Base-by-base conservation (phyloP, 179 eudicot genomes). In the Beta macrorhiza region DNA sequence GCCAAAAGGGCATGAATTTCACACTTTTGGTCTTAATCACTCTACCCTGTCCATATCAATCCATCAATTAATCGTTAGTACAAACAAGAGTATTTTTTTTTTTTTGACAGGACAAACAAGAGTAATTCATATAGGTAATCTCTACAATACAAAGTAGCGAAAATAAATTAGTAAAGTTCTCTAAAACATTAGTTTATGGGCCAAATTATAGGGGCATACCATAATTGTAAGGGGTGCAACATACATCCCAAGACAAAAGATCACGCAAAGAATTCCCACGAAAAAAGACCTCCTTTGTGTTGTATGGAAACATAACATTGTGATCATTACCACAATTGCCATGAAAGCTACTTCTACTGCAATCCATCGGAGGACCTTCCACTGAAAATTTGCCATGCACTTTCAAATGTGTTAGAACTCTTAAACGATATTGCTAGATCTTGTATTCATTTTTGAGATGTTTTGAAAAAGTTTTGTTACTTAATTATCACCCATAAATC, bases 1-100 rank as follows among this genome's bases (percentile, higher is more conserved):
- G 80, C 75, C 72, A 83, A 29, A 93, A 86, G 2, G 98, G 98
- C 97, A 94, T 90, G 90, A 85, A 94, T 82, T 87, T 91, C 4
- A 93, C 93, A 74, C 97, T 94, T 87, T 88, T 90, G 11, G 90
- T 90, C 82, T 62, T 85, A 42, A 94, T 89, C 55, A 93, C 97
- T 72, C 72, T 83, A 3, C 86, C 62, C 97, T 94, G 88, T 53
- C 53, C 44, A 73, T 16, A 52, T 57, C 8, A 59, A 52, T 16
- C 14, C 9, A 73, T 44, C 57, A 53, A n/a, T 7, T 0, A 15
- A 25, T 37, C 4, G 3, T 20, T 5, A 78, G 12, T 13, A 4
- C 25, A 25, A 25, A 25, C 25, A 25, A 25, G 25, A 25, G 25
- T 25, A 25, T 25, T 32, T 25, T 25, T 25, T 25, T 25, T 25